These are phyloP conservation scores for Salvia hispanica DNA, from an alignment of 257 asterid species.

Conservation along the genomic window DNA sequence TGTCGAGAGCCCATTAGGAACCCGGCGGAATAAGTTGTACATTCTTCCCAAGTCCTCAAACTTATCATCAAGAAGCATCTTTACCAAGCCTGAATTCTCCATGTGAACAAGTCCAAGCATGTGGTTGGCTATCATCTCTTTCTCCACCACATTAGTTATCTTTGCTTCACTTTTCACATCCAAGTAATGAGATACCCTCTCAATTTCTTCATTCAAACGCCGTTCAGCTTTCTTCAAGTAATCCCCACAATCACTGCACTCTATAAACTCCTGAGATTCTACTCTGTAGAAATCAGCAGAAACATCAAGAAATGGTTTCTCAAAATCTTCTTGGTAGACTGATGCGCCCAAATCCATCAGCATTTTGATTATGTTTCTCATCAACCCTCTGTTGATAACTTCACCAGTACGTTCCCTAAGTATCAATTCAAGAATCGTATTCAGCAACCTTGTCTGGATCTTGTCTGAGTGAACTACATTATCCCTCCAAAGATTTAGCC, in stretches of 20 bases:
- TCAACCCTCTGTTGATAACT: slow-evolving; percentile 81
- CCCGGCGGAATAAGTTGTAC: slow-evolving; percentile 72
- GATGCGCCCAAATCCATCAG: slow-evolving; percentile 79
- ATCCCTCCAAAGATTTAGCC: slow-evolving; percentile 87
- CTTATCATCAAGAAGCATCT: slow-evolving; percentile 76
- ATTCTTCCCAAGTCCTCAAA: slow-evolving; percentile 77
- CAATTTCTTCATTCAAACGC: slow-evolving; percentile 87
- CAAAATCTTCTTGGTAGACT: slow-evolving; percentile 85
- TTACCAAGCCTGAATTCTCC: slow-evolving; percentile 87
- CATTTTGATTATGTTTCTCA: slow-evolving; percentile 84
- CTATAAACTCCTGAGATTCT: slow-evolving; percentile 83
- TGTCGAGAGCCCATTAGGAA: slow-evolving; percentile 62
- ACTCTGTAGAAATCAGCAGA: slow-evolving; percentile 80
- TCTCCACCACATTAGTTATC: slow-evolving; percentile 73
- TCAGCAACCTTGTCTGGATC: slow-evolving; percentile 68
- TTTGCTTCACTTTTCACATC: slow-evolving; percentile 74
- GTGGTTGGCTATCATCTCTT: slow-evolving; percentile 84
- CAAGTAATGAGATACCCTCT: slow-evolving; percentile 81
- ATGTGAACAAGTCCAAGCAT: slow-evolving; percentile 80
- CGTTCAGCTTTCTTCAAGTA: slow-evolving; percentile 80
- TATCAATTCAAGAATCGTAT: slow-evolving; percentile 69
- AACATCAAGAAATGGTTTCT: slow-evolving; percentile 70
- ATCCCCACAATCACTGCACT: slow-evolving; percentile 84
- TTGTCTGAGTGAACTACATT: slow-evolving; percentile 61
- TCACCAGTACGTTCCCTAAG: slow-evolving; percentile 69